Evolutionary conservation across 768 basidiomycete species (phyloP).

Genomic region (Boletus bicolor): DNA sequence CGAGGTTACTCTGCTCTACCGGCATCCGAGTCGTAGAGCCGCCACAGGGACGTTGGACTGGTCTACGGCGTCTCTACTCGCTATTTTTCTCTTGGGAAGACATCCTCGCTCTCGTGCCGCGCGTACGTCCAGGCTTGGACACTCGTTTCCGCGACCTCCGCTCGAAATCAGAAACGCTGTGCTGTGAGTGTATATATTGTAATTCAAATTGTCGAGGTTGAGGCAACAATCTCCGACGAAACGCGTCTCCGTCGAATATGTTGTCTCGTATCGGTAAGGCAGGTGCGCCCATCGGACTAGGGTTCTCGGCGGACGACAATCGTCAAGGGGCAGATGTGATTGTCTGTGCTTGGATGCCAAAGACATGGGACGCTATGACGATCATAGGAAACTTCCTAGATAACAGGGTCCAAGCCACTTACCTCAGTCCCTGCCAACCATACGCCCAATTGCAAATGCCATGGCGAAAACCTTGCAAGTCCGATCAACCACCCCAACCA

Average conservation of each 20-base stretch:
- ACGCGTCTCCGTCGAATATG: neutral
- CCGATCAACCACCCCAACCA: slow-evolving; percentile 1
- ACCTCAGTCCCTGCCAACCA: slow-evolving; percentile 1
- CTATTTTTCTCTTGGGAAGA: neutral
- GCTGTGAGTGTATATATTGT: neutral
- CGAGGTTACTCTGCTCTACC: neutral
- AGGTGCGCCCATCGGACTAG: slow-evolving; percentile 10
- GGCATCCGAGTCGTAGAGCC: neutral
- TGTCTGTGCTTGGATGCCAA: neutral
- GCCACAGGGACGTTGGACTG: neutral
- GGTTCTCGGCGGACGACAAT: neutral
- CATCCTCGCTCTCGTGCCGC: neutral
- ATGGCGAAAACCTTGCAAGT: neutral
- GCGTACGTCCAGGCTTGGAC: neutral
- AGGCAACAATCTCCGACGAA: neutral
- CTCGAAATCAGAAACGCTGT: slow-evolving; percentile 1
- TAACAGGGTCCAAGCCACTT: slow-evolving; percentile 13
- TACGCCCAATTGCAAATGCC: neutral
- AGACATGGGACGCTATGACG: neutral
- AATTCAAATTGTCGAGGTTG: slow-evolving; percentile 6
- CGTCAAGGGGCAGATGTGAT: slow-evolving; percentile 3
- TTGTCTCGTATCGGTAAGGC: neutral
- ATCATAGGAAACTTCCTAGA: neutral
- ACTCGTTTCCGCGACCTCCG: slow-evolving; percentile 2
- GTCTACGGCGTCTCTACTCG: neutral